Evolutionary conservation across 495 filamentous ascomycete genomes (phyloP).

Genomic region (Acidiella bohemica): DNA sequence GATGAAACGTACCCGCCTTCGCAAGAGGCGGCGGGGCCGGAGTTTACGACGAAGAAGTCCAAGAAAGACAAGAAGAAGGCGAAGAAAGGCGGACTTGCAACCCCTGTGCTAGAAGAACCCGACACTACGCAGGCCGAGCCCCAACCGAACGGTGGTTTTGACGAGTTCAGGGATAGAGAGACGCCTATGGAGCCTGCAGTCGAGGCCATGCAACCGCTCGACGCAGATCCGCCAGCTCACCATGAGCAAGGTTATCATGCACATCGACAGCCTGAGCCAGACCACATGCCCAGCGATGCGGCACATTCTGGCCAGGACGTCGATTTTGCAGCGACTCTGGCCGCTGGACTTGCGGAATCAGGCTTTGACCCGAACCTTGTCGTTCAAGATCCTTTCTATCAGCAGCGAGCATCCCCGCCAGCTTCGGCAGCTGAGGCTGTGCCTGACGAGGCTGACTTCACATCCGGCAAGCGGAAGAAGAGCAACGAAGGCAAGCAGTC

Average conservation of each 20-base stretch:
- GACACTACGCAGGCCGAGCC: no score
- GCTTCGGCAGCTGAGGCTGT: constrained; percentile 23
- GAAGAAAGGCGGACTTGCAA: not conserved
- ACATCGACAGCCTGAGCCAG: not conserved
- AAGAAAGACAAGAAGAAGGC: constrained; percentile 1
- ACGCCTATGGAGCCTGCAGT: not conserved
- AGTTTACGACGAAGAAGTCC: not conserved
- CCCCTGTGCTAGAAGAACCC: not conserved
- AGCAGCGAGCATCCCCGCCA: constrained; percentile 19
- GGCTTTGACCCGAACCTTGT: constrained; percentile 27
- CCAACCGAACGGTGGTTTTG: no score
- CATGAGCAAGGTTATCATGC: not conserved
- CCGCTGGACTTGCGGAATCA: constrained; percentile 17
- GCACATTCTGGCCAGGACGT: constrained; percentile 12
- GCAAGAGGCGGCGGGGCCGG: no score
- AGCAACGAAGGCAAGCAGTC: constrained; percentile 28
- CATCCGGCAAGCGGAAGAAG: constrained; percentile 36
- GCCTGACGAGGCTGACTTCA: constrained; percentile 28
- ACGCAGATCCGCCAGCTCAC: no score
- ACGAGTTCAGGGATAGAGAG: no score
- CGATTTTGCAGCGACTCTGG: constrained; percentile 21
- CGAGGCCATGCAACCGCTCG: no score
- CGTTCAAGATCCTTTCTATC: constrained; percentile 24
- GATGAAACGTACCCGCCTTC: no score
- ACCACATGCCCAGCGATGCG: no score